Percentiles rank a stretch among this genome's conserved stretches.
phyloP scores from a whole-genome alignment of 1,139 yeast genomes.

The Candida mesenterica region DNA sequence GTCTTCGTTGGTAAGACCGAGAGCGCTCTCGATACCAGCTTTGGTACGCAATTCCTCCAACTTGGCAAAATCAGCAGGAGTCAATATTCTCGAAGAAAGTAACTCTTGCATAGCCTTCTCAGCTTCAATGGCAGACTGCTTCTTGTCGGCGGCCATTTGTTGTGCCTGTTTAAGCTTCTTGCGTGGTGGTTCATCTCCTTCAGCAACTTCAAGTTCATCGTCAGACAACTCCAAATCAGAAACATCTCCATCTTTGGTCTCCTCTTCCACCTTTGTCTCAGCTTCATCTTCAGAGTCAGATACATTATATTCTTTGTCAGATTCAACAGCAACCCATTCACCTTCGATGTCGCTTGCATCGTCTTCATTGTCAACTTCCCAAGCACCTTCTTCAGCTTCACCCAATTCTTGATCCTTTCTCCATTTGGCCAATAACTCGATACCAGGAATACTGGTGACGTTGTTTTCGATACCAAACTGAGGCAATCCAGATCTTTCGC shows the following conservation, averaged over 20 bases:
- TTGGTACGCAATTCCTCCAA: slow-evolving; percentile 79
- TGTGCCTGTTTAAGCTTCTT: slow-evolving; percentile 24
- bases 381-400: slow-evolving; percentile 34
- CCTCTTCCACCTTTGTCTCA: slow-evolving; percentile 33
- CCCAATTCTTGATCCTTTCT: slow-evolving; percentile 65
- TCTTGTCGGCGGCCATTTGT: slow-evolving; percentile 9
- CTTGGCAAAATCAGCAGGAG: slow-evolving; percentile 97
- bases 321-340: slow-evolving; percentile 59
- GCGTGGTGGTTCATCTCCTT: slow-evolving; percentile 21
- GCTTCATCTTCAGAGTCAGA: slow-evolving; percentile 51
- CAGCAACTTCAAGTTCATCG: slow-evolving; percentile 21
- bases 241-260: slow-evolving; percentile 44
- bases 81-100: slow-evolving; percentile 73
- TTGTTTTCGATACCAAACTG: slow-evolving; percentile 73
- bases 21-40: slow-evolving; percentile 77
- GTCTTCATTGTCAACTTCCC: slow-evolving; percentile 47
- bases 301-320: slow-evolving; percentile 55
- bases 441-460: slow-evolving; percentile 77
- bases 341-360: slow-evolving; percentile 59
- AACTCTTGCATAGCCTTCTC: slow-evolving; percentile 57
- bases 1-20: slow-evolving; percentile 76
- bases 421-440: slow-evolving; percentile 89
- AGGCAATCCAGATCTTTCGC: slow-evolving; percentile 42
- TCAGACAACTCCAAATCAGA: slow-evolving; percentile 39
- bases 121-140: slow-evolving; percentile 15